These are phyloP conservation scores for Bidens hawaiensis DNA, from an alignment of 140 eudicot species.

Conservation along the genomic window DNA sequence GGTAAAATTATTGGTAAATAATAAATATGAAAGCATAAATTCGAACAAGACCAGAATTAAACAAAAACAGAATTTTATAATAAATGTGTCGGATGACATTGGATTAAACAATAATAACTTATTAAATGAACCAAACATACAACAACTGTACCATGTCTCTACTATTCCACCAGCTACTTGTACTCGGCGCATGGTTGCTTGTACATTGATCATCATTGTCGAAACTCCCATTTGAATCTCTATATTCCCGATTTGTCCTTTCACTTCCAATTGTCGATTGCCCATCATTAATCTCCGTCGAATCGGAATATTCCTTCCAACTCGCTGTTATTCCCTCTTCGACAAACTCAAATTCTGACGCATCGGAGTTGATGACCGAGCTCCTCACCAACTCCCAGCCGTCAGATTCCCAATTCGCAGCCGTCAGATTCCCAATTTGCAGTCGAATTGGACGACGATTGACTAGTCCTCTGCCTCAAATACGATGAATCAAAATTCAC, in stretches of 20 bases:
- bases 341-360: background rate
- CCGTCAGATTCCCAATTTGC: slow-evolving; percentile 73
- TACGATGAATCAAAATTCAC: background rate
- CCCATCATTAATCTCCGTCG: slow-evolving; percentile 4
- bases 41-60: slow-evolving; percentile 11
- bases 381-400: slow-evolving; percentile 62
- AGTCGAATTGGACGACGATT: slow-evolving; percentile 31
- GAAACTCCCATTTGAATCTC: slow-evolving; percentile 19
- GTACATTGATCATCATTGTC: slow-evolving; percentile 11
- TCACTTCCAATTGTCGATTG: slow-evolving; percentile 11
- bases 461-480: slow-evolving; percentile 28
- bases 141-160: slow-evolving; percentile 27
- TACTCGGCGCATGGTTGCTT: slow-evolving; percentile 18
- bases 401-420: slow-evolving; percentile 71
- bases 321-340: slow-evolving; percentile 2
- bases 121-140: slow-evolving; percentile 13
- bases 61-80: slow-evolving; percentile 24
- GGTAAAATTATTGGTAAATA: slow-evolving; percentile 4
- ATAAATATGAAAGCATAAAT: slow-evolving; percentile 15
- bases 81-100: slow-evolving; percentile 31
- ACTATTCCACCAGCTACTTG: slow-evolving; percentile 22
- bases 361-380: background rate
- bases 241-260: slow-evolving; percentile 33
- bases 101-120: slow-evolving; percentile 17
- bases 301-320: slow-evolving; percentile 15